These are phyloP conservation scores for Trametes gibbosa DNA, from an alignment of 768 basidiomycete species.

Conservation along the genomic window DNA sequence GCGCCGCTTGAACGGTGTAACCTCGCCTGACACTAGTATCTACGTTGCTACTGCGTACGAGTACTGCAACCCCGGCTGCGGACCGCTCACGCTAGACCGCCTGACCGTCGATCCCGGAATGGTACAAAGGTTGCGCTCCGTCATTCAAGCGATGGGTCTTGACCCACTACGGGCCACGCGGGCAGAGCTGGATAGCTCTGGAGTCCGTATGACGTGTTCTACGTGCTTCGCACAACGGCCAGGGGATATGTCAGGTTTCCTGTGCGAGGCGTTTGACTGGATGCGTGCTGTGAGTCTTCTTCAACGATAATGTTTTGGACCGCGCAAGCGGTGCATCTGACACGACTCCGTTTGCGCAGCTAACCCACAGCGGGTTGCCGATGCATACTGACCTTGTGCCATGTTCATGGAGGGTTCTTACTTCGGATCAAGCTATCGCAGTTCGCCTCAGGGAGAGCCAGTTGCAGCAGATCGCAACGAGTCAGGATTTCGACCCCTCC, in stretches of 20 bases:
- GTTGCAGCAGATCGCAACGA: no score
- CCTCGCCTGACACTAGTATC: not conserved
- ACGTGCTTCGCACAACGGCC: not conserved
- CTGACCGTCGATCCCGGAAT: not conserved
- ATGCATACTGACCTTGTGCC: no score
- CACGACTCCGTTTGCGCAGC: not conserved
- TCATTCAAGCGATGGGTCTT: not conserved
- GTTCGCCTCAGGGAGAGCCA: no score
- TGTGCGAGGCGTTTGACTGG: not conserved
- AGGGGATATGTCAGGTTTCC: not conserved
- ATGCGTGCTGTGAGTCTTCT: not conserved
- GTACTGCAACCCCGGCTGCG: not conserved
- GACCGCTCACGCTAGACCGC: not conserved
- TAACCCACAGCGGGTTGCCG: no score
- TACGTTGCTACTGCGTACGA: not conserved
- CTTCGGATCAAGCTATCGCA: no score
- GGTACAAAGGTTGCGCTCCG: not conserved
- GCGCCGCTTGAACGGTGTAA: not conserved
- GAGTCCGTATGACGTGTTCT: not conserved
- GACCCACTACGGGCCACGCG: not conserved
- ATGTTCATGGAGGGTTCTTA: no score
- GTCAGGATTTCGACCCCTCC: no score
- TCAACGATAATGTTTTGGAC: not conserved
- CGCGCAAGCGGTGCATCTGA: not conserved
- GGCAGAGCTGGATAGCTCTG: not conserved